Percentiles rank a stretch among this genome's conserved stretches.
Conservation (phyloP, 78 protist genomes). For the Dictyostelium capitatum region DNA sequence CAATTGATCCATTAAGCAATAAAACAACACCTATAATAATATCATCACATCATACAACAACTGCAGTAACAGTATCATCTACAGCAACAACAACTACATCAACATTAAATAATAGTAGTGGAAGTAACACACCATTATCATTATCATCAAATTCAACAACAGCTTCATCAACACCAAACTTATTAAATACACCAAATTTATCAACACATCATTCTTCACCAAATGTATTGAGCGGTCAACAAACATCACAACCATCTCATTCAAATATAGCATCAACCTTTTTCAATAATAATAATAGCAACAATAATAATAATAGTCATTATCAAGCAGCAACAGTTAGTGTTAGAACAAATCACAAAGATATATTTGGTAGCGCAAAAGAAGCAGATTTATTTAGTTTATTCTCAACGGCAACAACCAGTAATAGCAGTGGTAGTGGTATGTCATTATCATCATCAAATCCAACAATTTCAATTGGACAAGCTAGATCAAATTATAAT, state of each 20-base stretch:
- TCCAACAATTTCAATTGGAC: constrained; percentile 10
- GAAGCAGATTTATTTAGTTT: constrained; percentile 14
- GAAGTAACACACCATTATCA: background rate
- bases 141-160: constrained; percentile 3
- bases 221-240: too few relatives aligned
- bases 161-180: background rate
- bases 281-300: background rate
- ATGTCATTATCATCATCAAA: background rate
- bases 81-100: background rate
- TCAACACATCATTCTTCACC: too few relatives aligned
- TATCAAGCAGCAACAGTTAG: background rate
- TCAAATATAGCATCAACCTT: background rate
- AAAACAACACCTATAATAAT: constrained; percentile 9
- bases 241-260: too few relatives aligned
- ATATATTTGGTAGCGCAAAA: background rate
- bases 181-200: background rate
- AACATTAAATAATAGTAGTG: background rate
- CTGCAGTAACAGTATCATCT: background rate
- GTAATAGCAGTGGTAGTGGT: background rate
- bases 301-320: background rate
- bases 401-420: background rate
- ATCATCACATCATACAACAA: background rate
- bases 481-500: background rate
- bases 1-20: background rate
- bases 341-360: background rate